Percentiles rank a stretch among this genome's conserved stretches.
Conservation (phyloP, 2,329 filamentous ascomycete genomes). For the Alternaria gansuensis region DNA sequence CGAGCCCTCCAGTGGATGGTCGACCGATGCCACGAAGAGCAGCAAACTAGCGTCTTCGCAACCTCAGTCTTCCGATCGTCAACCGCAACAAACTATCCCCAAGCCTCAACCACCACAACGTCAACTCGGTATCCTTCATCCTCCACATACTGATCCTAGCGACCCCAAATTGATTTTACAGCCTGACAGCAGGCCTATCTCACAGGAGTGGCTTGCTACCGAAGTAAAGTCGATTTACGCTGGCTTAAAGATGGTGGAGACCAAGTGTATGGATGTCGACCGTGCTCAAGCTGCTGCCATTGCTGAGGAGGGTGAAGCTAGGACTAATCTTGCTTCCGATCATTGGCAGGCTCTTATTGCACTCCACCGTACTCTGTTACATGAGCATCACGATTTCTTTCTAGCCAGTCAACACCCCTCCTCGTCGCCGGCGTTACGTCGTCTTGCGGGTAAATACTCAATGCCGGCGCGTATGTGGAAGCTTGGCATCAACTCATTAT, state of each 20-base stretch:
- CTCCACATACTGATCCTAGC: constrained; percentile 41
- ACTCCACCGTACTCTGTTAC: constrained; percentile 79
- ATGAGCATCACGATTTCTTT: constrained; percentile 74
- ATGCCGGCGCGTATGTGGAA: constrained; percentile 97
- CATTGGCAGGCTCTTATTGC: constrained; percentile 88
- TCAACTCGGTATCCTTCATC: constrained; percentile 48
- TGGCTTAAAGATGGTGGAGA: constrained; percentile 84
- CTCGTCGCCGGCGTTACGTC: constrained; percentile 71
- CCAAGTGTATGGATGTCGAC: constrained; percentile 85
- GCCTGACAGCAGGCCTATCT: constrained; percentile 73
- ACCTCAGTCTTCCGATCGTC: constrained; percentile 23
- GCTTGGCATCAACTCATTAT: constrained; percentile 85
- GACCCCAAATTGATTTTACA: constrained; percentile 61
- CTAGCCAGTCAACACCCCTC: constrained; percentile 84
- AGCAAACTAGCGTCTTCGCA: constrained; percentile 28
- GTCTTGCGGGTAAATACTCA: constrained; percentile 79
- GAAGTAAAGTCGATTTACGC: constrained; percentile 88
- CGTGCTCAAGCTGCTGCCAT: constrained; percentile 65
- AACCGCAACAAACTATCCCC: constrained; percentile 24
- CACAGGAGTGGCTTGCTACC: constrained; percentile 78
- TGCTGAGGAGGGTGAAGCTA: constrained; percentile 61
- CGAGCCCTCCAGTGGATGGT: constrained; percentile 39
- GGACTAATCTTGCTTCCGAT: constrained; percentile 63
- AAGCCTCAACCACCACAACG: constrained; percentile 26
- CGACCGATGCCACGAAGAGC: constrained; percentile 32